Base-by-base conservation (phyloP, 768 basidiomycete genomes). In the Mycena pura region DNA sequence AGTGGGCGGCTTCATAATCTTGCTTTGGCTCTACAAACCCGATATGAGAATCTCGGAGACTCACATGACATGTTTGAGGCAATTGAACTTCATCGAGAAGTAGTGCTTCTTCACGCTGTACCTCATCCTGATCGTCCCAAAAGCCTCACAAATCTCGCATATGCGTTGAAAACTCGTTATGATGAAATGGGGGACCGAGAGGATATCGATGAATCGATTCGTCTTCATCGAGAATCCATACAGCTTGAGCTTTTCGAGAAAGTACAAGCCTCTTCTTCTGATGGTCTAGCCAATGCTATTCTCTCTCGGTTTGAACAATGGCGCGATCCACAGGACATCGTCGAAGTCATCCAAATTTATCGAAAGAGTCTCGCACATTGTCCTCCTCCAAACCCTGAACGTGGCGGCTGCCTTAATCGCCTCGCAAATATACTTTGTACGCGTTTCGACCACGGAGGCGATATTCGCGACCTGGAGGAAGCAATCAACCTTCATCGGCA, bases 31-130 rank as follows among this genome's bases (percentile, higher is more conserved):
- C 40, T 54, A 11, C 27, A 43, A 44, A 31, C 21, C 28, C 52
- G 52, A 29, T 54, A 38, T 25, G 19, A 54, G 19, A 36, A 29
- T 21, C 28, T 22, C 27, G 40, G 52, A 29, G 52, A 32, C 10
- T 19, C 10, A 14, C 40, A 32, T 27, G 52, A 54, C 13, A 43
- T 43, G 1, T 15, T 6, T n/a, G 39, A 41, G 38, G 51, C 51
- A 41, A 29, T 52, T 52, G 51, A 40, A 41, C 38, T 52, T n/a
- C 17, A 52, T 52, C 51, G 51, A 28, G 51, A 52, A 31, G 51
- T 39, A 29, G 19, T 52, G 24, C 13, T 39, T 29, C 39, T 52
- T 19, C 38, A 41, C 19, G 51, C 51, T 52, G 51, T 21, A 40
- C 51, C 51, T 41, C 51, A 52, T 40, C 51, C 51, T 28, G 51